Base-by-base conservation (phyloP, 169 alveolate species). In the Eimeria maxima region DNA sequence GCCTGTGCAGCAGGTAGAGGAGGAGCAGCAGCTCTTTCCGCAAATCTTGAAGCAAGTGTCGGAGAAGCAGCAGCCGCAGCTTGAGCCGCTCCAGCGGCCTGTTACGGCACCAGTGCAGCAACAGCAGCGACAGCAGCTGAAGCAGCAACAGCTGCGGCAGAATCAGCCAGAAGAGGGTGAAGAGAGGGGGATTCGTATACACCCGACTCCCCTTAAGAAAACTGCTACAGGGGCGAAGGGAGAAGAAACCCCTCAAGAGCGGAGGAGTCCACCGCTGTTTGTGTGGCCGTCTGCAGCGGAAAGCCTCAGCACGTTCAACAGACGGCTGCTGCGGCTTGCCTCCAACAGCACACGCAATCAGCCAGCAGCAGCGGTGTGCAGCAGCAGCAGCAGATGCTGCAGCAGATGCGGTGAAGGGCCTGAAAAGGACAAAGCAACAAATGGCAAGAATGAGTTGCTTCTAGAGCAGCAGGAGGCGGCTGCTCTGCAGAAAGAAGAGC, bases 391-490 rank as follows among this genome's bases (percentile, higher is more conserved):
- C 60, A 53, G 16, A 0, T 53, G 60, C 90, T 7, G 33, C 87
- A 24, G 67, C 90, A 50, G 45, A 20, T 27, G 47, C 71, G 10
- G 50, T 16, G 45, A 45, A 47, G 53, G 71, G 42, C 50, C 24
- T 13, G 73, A 81, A 50, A 22, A 20, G 50, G 90, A n/a, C 20
- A 50, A 33, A 33, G 38, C 38, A 33, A 33, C 13, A 47, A 24
- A 24, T 24, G 18, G 67, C 71, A 24, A 47, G 47, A 24, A 13
- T 33, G 24, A 81, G 42, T 22, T 11, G 7, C 90, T 81, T 69
- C 69, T 2, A 71, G 45, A 81, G 90, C 90, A 81, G 69, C 90
- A 81, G 71, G 63, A 53, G 50, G 73, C 90, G 1, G 90, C 90
- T 16, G 73, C n/a, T 4, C n/a, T 69, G 71, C 90, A 81, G 71